Evolutionary conservation across 2,329 filamentous ascomycete species (phyloP).

Genomic region (Hypoxylon sp.): DNA sequence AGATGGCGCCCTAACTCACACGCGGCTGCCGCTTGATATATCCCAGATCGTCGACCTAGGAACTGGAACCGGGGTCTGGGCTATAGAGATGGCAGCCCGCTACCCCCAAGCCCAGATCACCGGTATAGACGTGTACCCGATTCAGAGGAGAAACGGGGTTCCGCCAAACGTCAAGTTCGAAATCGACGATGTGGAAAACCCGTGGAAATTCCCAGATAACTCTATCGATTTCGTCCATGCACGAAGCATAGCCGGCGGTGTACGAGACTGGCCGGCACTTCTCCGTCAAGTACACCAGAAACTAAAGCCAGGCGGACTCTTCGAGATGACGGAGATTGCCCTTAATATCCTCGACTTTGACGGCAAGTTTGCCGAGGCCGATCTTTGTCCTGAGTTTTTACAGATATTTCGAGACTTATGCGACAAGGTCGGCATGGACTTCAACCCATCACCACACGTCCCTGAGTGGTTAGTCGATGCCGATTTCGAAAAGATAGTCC

Average conservation of each 20-base stretch:
- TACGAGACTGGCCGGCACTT: conserved; percentile 59
- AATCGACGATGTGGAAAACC: conserved; percentile 70
- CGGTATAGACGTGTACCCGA: conserved; percentile 60
- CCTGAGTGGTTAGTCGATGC: conserved; percentile 55
- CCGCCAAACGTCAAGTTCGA: conserved; percentile 73
- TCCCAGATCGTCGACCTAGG: conserved; percentile 60
- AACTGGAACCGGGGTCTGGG: conserved; percentile 61
- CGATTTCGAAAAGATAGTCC: conserved; percentile 59
- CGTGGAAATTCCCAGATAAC: conserved; percentile 54
- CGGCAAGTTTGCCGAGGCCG: conserved; percentile 52
- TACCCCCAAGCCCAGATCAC: conserved; percentile 59
- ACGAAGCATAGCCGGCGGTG: conserved; percentile 62
- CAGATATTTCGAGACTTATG: conserved; percentile 51
- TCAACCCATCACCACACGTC: conserved; percentile 58
- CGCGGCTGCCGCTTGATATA: conserved; percentile 50
- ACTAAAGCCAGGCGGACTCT: conserved; percentile 61
- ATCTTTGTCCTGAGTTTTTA: conserved; percentile 56
- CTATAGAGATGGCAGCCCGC: conserved; percentile 59
- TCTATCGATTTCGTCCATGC: conserved; percentile 61
- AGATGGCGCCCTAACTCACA: conserved; percentile 51
- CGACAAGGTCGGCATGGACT: conserved; percentile 56
- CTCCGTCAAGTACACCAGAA: conserved; percentile 57
- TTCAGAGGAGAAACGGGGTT: conserved; percentile 61
- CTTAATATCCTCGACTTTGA: conserved; percentile 60
- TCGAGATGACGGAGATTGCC: conserved; percentile 62